phyloP scores from a whole-genome alignment of 2,329 filamentous ascomycete species.

The Aspergillus sp. region DNA sequence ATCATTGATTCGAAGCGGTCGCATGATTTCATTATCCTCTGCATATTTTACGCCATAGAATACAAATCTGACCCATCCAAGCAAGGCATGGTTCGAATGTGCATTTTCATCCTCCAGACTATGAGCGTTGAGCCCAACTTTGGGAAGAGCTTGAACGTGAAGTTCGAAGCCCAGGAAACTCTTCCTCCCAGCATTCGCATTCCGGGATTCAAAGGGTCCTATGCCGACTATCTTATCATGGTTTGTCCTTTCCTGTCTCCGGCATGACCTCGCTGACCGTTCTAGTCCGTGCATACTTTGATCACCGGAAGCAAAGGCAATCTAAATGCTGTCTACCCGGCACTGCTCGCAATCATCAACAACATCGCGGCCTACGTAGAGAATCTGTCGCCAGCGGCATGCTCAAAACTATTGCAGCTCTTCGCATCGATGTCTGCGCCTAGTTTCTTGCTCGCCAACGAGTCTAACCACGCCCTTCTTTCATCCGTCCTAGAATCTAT shows the following conservation, averaged over 20 bases:
- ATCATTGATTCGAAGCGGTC: conserved; percentile 93
- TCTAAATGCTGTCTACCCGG: conserved; percentile 86
- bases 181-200: conserved; percentile 80
- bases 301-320: conserved; percentile 90
- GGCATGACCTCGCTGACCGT: conserved; percentile 6
- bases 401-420: conserved; percentile 80
- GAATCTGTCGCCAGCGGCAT: conserved; percentile 70
- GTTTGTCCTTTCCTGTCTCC: conserved; percentile 41
- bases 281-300: conserved; percentile 81
- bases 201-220: conserved; percentile 80
- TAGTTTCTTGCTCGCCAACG: conserved; percentile 87
- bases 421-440: conserved; percentile 92
- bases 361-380: conserved; percentile 87
- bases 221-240: conserved; percentile 91
- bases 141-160: conserved; percentile 83
- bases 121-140: conserved; percentile 91
- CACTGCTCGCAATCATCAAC: conserved; percentile 86
- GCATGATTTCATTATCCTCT: conserved; percentile 87
- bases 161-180: conserved; percentile 84
- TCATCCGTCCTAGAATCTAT: conserved; percentile 82
- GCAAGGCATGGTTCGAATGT: conserved; percentile 93
- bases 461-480: conserved; percentile 81
- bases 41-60: conserved; percentile 90
- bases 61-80: conserved; percentile 82
- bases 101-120: conserved; percentile 93